A percentile compares a stretch with the other conserved stretches of the same genome.
phyloP scores from a whole-genome alignment of 495 filamentous ascomycete genomes.

The Neurospora tetrasperma region DNA sequence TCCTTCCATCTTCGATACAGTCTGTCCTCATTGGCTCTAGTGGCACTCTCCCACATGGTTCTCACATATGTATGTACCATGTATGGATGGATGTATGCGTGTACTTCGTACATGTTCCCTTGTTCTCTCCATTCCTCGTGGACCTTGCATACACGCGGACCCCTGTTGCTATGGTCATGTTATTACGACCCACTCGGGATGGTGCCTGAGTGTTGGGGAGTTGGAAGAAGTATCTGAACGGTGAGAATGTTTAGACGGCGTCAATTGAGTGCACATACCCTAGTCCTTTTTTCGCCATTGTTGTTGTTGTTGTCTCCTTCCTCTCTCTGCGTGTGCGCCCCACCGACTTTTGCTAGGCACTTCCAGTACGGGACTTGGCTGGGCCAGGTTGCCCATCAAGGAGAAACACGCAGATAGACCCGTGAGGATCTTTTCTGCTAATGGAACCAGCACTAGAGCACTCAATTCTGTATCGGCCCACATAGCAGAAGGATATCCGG shows the following conservation, averaged over 20 bases:
- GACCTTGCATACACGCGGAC: slow-evolving; percentile 18
- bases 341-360: not conserved
- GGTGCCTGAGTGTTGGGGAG: not conserved
- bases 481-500: slow-evolving; percentile 21
- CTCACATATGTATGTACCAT: not conserved
- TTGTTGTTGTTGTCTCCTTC: not conserved
- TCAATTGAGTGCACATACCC: not conserved
- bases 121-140: not conserved
- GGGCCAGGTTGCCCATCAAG: not conserved
- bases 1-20: not conserved
- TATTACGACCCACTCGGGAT: slow-evolving; percentile 17
- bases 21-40: not conserved
- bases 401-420: not conserved
- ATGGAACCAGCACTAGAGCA: not conserved
- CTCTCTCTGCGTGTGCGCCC: not conserved
- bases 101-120: not conserved
- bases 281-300: not conserved
- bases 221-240: slow-evolving; percentile 7
- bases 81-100: not conserved
- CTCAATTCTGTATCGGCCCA: slow-evolving; percentile 20
- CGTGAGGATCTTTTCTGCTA: not conserved
- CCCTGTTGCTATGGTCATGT: slow-evolving; percentile 14
- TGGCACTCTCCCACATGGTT: not conserved
- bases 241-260: not conserved
- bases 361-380: not conserved